Evolutionary conservation across 345 rosid species (phyloP).

Genomic region (Durio zibethinus): DNA sequence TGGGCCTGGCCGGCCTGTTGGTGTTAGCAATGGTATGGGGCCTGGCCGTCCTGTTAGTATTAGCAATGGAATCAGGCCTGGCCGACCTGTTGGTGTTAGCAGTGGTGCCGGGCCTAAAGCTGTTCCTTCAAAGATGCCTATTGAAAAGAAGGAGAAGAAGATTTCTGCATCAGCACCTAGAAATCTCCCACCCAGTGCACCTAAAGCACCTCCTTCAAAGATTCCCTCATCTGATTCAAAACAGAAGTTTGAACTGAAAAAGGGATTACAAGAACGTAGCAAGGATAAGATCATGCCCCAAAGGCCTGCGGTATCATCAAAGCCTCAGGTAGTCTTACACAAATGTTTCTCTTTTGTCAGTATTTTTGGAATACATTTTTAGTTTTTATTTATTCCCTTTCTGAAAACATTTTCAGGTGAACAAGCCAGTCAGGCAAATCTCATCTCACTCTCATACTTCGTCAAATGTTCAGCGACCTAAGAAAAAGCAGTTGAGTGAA

Average conservation of each 20-base stretch:
- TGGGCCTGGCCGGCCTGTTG: conserved; percentile 23
- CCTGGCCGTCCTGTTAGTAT: conserved; percentile 52
- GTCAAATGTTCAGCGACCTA: conserved; percentile 10
- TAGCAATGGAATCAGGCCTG: conserved; percentile 38
- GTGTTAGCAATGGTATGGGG: conserved; percentile 42
- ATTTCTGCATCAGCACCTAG: conserved; percentile 33
- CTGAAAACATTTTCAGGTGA: not conserved
- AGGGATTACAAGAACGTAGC: conserved; percentile 34
- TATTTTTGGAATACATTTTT: no score
- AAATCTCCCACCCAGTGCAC: conserved; percentile 30
- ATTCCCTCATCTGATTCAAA: conserved; percentile 42
- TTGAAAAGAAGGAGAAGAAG: conserved; percentile 38
- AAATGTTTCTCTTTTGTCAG: not conserved
- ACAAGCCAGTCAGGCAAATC: not conserved
- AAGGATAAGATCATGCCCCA: conserved; percentile 38
- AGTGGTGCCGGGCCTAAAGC: conserved; percentile 42
- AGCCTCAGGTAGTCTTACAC: not conserved
- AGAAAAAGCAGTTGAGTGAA: conserved; percentile 10
- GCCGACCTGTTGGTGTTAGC: conserved; percentile 27
- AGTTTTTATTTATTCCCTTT: not conserved
- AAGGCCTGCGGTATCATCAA: conserved; percentile 34
- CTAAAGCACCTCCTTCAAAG: conserved; percentile 47
- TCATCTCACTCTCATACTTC: not conserved
- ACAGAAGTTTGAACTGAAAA: conserved; percentile 49
- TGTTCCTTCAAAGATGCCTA: conserved; percentile 34